Conservation (phyloP, 305 asterid species). For the Plantago coronopus region DNA sequence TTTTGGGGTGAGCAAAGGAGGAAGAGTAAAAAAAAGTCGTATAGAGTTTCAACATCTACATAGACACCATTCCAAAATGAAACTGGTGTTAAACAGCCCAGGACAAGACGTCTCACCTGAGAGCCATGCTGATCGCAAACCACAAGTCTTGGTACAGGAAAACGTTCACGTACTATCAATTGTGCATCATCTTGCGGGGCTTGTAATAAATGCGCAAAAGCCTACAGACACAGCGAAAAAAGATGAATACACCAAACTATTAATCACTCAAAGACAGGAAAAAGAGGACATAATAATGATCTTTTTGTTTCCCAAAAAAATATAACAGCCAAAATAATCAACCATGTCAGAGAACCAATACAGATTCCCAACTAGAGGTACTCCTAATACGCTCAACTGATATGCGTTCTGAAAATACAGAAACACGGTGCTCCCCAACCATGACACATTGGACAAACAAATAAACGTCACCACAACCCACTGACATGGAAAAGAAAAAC, state of each 20-base stretch:
- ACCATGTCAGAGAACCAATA: too few species aligned
- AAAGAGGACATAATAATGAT: too few species aligned
- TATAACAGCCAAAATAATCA: too few species aligned
- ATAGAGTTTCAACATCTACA: too few species aligned
- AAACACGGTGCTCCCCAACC: not conserved
- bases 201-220: slow-evolving; percentile 76
- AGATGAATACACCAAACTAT: slow-evolving; percentile 16
- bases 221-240: slow-evolving; percentile 35
- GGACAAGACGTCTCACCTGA: slow-evolving; percentile 51
- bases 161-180: slow-evolving; percentile 74
- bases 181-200: slow-evolving; percentile 93
- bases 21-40: too few species aligned
- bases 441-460: not conserved
- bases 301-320: too few species aligned
- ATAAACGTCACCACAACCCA: not conserved
- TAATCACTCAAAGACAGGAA: not conserved
- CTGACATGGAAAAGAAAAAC: slow-evolving; percentile 11
- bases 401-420: not conserved
- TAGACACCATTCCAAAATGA: slow-evolving; percentile 12
- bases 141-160: slow-evolving; percentile 95
- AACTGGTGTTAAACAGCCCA: not conserved
- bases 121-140: slow-evolving; percentile 99
- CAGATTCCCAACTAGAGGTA: too few species aligned
- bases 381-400: too few species aligned
- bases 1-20: not conserved